Percentiles rank a stretch among this genome's conserved stretches.
Evolutionary conservation across 2,329 filamentous ascomycete species (phyloP).

Genomic region (Fusarium paranaense): DNA sequence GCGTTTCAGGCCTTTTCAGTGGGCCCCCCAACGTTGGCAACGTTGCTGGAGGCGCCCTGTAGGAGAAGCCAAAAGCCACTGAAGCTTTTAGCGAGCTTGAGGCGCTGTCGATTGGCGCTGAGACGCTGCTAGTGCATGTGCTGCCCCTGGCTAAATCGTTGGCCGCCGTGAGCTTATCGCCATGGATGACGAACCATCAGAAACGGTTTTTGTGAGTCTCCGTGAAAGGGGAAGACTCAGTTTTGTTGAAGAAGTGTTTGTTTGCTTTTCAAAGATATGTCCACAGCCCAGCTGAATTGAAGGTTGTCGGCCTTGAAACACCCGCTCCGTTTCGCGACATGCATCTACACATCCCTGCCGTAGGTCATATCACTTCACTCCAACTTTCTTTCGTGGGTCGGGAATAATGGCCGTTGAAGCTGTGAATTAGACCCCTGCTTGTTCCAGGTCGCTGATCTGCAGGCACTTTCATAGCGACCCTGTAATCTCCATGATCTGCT

Average conservation of each 20-base stretch:
- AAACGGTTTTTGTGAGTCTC: background rate
- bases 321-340: slow-evolving; percentile 28
- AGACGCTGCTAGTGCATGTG: background rate
- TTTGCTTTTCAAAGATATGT: slow-evolving; percentile 16
- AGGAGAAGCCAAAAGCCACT: slow-evolving; percentile 18
- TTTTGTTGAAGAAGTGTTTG: background rate
- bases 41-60: background rate
- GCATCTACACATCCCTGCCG: slow-evolving; percentile 6
- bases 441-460: slow-evolving; percentile 34
- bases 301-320: slow-evolving; percentile 36
- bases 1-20: slow-evolving; percentile 28
- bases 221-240: background rate
- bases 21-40: slow-evolving; percentile 5
- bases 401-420: background rate
- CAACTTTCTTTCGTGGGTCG: background rate
- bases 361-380: background rate
- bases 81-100: slow-evolving; percentile 3
- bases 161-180: background rate
- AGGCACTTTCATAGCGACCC: slow-evolving; percentile 36
- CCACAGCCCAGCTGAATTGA: background rate
- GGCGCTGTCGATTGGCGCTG: background rate
- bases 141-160: slow-evolving; percentile 6
- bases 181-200: background rate
- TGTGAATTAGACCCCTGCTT: slow-evolving; percentile 13
- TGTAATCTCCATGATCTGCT: slow-evolving; percentile 42